Conservation (phyloP, 805 yeast species). For the Metschnikowia aberdeeniae region DNA sequence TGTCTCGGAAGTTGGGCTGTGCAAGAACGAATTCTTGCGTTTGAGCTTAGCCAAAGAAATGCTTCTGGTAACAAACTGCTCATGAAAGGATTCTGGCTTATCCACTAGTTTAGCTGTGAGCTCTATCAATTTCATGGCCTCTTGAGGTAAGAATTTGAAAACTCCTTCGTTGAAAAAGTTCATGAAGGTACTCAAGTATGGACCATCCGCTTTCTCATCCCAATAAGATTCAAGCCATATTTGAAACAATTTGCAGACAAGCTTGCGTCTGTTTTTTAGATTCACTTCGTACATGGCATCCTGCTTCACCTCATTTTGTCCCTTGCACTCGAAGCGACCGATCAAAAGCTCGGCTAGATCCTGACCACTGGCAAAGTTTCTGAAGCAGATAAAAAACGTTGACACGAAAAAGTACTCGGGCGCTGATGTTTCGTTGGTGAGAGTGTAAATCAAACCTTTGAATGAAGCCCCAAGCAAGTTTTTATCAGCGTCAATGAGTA, state of each 20-base stretch:
- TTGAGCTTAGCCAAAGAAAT: constrained; percentile 35
- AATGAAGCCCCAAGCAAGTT: constrained; percentile 66
- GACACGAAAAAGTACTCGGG: constrained; percentile 68
- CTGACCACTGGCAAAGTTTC: constrained; percentile 62
- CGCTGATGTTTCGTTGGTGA: constrained; percentile 62
- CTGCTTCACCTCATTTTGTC: constrained; percentile 30
- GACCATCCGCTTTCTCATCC: constrained; percentile 61
- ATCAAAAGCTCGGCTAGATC: constrained; percentile 60
- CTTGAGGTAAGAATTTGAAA: constrained; percentile 58
- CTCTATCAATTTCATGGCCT: constrained; percentile 58
- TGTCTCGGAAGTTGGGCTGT: constrained; percentile 19
- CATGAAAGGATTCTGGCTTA: constrained; percentile 21
- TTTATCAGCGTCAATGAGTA: constrained; percentile 48
- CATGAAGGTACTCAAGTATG: constrained; percentile 61
- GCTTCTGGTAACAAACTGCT: constrained; percentile 52
- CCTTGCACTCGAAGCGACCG: constrained; percentile 14
- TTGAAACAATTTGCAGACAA: constrained; percentile 66
- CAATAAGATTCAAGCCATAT: constrained; percentile 91
- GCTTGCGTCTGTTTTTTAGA: constrained; percentile 57
- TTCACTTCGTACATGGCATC: constrained; percentile 28
- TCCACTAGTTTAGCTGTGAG: constrained; percentile 54
- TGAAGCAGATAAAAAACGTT: constrained; percentile 72
- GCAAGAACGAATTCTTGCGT: constrained; percentile 34
- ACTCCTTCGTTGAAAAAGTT: constrained; percentile 78
- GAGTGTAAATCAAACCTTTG: constrained; percentile 57